Evolutionary conservation across 2,329 filamentous ascomycete species (phyloP).

Genomic region (Mariannaea sp.): DNA sequence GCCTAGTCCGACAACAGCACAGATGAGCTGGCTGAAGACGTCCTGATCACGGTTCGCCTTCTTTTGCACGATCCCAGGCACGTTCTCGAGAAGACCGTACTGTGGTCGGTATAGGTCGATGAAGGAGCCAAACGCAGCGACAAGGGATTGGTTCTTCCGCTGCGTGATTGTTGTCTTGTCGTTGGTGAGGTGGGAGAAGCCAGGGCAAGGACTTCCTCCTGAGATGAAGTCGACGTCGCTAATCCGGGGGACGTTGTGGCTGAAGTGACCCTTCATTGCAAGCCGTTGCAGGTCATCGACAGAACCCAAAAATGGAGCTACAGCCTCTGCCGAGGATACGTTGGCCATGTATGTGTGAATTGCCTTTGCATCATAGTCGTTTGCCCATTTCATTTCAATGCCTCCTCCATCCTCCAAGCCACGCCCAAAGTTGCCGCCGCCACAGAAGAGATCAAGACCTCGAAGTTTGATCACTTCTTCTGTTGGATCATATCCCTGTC

Average conservation of each 20-base stretch:
- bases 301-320: conserved; percentile 69
- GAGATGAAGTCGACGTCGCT: conserved; percentile 72
- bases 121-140: conserved; percentile 76
- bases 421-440: conserved; percentile 76
- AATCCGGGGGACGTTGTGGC: conserved; percentile 56
- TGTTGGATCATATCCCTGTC: conserved; percentile 60
- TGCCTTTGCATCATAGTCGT: conserved; percentile 67
- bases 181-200: conserved; percentile 69
- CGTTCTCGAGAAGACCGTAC: conserved; percentile 81
- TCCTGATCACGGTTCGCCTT: conserved; percentile 58
- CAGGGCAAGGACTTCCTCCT: conserved; percentile 78
- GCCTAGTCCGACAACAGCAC: conserved; percentile 73
- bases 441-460: conserved; percentile 76
- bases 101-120: conserved; percentile 75
- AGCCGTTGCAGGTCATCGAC: conserved; percentile 69
- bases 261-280: conserved; percentile 58
- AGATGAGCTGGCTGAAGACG: conserved; percentile 74
- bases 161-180: conserved; percentile 60
- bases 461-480: conserved; percentile 48
- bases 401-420: conserved; percentile 74
- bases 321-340: conserved; percentile 41
- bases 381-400: conserved; percentile 67
- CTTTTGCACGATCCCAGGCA: conserved; percentile 64
- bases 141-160: conserved; percentile 73
- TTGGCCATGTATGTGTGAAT: conserved; percentile 79